A percentile compares a stretch with the other conserved stretches of the same genome.
phyloP scores from a whole-genome alignment of 345 rosid genomes.

The Arabis alpina region DNA sequence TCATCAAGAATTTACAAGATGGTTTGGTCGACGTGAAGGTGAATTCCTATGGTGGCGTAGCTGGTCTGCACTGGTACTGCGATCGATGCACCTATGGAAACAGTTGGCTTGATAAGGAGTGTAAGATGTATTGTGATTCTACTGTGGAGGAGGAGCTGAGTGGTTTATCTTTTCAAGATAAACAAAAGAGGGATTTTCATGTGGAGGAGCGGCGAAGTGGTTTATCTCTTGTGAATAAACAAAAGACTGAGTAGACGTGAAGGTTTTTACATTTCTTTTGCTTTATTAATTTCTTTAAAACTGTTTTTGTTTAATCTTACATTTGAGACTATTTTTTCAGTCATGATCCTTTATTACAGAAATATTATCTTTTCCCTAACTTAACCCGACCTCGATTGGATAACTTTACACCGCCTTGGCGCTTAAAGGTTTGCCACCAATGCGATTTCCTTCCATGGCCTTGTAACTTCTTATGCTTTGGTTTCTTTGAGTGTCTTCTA shows the following conservation, averaged over 20 bases:
- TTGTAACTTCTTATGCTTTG: conserved; percentile 38
- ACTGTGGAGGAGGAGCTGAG: background rate
- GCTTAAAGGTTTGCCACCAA: conserved; percentile 53
- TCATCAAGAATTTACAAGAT: conserved; percentile 23
- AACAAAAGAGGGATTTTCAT: background rate
- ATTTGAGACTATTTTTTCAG: background rate
- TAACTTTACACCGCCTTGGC: conserved; percentile 47
- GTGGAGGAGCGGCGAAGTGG: background rate
- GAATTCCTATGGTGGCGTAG: conserved; percentile 8
- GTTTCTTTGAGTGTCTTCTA: conserved; percentile 48
- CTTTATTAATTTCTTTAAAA: background rate
- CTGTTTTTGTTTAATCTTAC: background rate
- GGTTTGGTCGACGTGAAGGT: conserved; percentile 32
- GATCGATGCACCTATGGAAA: conserved; percentile 36
- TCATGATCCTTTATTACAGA: no score
- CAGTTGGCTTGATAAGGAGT: conserved; percentile 9
- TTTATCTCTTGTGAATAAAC: background rate
- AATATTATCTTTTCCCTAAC: conserved; percentile 26
- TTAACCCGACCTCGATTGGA: conserved; percentile 46
- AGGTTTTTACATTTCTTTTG: background rate
- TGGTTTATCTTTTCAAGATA: background rate
- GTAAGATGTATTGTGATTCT: conserved; percentile 34
- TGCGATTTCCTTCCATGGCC: conserved; percentile 33
- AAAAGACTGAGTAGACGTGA: conserved; percentile 8
- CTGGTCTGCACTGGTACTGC: conserved; percentile 18